A percentile compares a stretch with the other conserved stretches of the same genome.
phyloP scores from a whole-genome alignment of 345 rosid genomes.

The Rhizophora mangle region DNA sequence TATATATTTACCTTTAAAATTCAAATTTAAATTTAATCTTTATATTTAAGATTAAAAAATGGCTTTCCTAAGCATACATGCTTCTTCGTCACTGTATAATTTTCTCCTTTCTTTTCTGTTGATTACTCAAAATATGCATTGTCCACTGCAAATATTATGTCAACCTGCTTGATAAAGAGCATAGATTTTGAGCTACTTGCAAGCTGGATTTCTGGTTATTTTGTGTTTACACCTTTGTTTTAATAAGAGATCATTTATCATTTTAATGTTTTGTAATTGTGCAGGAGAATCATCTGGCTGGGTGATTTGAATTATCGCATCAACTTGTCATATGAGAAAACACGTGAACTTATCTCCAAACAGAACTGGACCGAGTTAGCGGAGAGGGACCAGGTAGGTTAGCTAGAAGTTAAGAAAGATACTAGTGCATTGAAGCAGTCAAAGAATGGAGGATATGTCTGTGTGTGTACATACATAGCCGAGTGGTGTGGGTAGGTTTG shows the following conservation, averaged over 20 bases:
- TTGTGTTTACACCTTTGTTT: not conserved
- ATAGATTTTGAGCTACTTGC: not conserved
- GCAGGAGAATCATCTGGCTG: constrained; percentile 85
- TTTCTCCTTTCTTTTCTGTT: no score
- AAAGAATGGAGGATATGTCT: not conserved
- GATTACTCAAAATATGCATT: not conserved
- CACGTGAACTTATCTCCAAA: constrained; percentile 56
- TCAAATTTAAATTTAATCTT: no score
- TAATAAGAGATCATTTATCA: constrained; percentile 2
- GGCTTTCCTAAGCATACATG: no score
- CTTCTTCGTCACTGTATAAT: no score
- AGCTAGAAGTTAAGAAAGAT: not conserved
- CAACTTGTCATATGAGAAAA: constrained; percentile 65
- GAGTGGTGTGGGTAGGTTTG: not conserved
- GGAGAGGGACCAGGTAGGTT: constrained; percentile 78
- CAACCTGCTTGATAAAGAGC: not conserved
- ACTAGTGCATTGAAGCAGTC: not conserved
- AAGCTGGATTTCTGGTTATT: no score
- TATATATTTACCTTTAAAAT: no score
- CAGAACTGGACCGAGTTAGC: constrained; percentile 63
- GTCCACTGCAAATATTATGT: not conserved
- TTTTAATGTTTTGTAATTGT: constrained; percentile 3
- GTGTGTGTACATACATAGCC: not conserved
- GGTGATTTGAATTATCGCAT: constrained; percentile 94
- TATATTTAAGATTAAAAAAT: no score